A percentile compares a stretch with the other conserved stretches of the same genome.
Evolutionary conservation across 805 yeast species (phyloP).

Genomic region (Maudiozyma turicensis): DNA sequence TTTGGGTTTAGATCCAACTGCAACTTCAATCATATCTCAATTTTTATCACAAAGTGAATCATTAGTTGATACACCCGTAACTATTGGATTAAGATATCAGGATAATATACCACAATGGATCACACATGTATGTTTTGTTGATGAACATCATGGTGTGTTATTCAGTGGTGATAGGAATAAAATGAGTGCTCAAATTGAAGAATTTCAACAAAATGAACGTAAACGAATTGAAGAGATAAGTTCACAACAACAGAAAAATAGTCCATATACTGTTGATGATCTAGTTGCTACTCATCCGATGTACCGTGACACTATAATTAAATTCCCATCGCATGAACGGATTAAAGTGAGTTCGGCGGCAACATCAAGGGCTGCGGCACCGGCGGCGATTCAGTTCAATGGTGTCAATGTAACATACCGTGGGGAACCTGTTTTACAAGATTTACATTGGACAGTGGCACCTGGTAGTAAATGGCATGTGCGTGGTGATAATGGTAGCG

Average conservation of each 20-base stretch:
- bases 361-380: neutral
- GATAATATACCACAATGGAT: conserved; percentile 77
- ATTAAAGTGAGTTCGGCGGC: conserved; percentile 16
- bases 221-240: neutral
- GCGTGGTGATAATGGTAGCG: conserved; percentile 84
- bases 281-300: conserved; percentile 19
- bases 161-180: conserved; percentile 37
- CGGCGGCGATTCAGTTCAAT: conserved; percentile 39
- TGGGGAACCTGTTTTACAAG: conserved; percentile 47
- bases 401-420: conserved; percentile 58
- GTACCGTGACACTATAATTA: conserved; percentile 6
- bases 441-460: conserved; percentile 56
- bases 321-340: conserved; percentile 3
- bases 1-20: conserved; percentile 76
- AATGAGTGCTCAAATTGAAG: conserved; percentile 15
- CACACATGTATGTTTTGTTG: conserved; percentile 57
- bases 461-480: conserved; percentile 82
- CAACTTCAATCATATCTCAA: conserved; percentile 48
- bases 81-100: conserved; percentile 70
- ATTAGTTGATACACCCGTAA: conserved; percentile 31
- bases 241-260: neutral
- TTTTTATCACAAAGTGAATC: conserved; percentile 15
- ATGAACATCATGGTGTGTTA: conserved; percentile 39
- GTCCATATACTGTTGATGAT: conserved; percentile 11
- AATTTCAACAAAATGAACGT: conserved; percentile 12